A percentile compares a stretch with the other conserved stretches of the same genome.
These are phyloP conservation scores for Wallacemonas sp. DNA, from an alignment of 208 protist species.

Conservation along the genomic window DNA sequence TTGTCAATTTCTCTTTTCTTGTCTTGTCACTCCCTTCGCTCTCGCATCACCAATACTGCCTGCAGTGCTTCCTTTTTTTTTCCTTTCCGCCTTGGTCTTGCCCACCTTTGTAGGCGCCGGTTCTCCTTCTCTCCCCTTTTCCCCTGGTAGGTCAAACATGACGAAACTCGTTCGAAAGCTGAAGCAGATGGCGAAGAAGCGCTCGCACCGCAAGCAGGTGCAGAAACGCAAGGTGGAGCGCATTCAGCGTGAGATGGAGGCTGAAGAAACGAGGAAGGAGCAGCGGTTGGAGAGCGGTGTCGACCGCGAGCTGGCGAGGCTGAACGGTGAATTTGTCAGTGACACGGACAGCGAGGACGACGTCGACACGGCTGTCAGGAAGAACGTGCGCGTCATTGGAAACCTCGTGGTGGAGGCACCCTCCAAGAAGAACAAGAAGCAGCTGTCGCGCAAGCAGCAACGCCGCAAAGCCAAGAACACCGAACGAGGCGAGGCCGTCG, in stretches of 20 bases:
- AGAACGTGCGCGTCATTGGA: conserved; percentile 51
- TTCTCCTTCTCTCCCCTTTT: neutral
- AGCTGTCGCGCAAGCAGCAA: conserved; percentile 70
- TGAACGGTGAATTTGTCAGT: conserved; percentile 31
- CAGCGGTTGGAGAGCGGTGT: conserved; percentile 51
- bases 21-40: too few relatives aligned
- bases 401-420: conserved; percentile 64
- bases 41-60: neutral
- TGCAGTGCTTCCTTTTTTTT: conserved; percentile 5
- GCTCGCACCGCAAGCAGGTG: conserved; percentile 83
- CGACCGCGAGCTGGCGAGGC: conserved; percentile 57
- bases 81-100: conserved; percentile 6
- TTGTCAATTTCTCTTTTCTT: too few relatives aligned
- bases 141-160: conserved; percentile 26
- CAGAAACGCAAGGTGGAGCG: conserved; percentile 81
- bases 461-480: conserved; percentile 58
- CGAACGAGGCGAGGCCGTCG: conserved; percentile 55
- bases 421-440: conserved; percentile 61
- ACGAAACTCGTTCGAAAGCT: conserved; percentile 88
- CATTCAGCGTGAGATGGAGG: conserved; percentile 50
- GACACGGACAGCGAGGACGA: conserved; percentile 11
- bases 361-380: conserved; percentile 25
- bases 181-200: conserved; percentile 89
- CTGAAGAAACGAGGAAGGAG: conserved; percentile 27
- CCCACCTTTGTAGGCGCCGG: too few relatives aligned